phyloP scores from a whole-genome alignment of 2,329 filamentous ascomycete species.

The Cyclaneusma minus region DNA sequence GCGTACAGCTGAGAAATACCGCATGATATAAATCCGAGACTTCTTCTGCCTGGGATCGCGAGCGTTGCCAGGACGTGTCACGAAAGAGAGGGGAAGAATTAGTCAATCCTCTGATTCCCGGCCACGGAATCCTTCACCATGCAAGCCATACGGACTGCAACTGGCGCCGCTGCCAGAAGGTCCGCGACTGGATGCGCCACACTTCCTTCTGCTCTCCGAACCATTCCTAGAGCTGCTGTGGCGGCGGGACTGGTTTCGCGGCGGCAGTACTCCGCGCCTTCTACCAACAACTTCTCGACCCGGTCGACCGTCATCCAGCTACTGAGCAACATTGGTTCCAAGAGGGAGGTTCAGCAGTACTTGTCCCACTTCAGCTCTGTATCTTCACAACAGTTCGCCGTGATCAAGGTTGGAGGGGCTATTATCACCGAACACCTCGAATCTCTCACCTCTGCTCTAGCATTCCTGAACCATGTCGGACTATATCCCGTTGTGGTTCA shows the following conservation, averaged over 20 bases:
- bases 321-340: constrained; percentile 89
- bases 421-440: constrained; percentile 91
- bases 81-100: too few relatives aligned
- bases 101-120: too few relatives aligned
- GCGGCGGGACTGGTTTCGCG: constrained; percentile 11
- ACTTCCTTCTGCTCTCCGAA: constrained; percentile 11
- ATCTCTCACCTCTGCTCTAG: constrained; percentile 74
- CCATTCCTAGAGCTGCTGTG: constrained; percentile 14
- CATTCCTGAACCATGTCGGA: constrained; percentile 87
- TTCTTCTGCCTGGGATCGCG: constrained; percentile 11
- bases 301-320: constrained; percentile 76
- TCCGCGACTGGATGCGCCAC: constrained; percentile 12
- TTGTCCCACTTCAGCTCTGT: constrained; percentile 95
- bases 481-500: constrained; percentile 93
- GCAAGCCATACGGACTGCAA: constrained; percentile 18
- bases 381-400: constrained; percentile 90
- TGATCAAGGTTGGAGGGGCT: constrained; percentile 95
- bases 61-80: constrained; percentile 8
- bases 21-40: constrained; percentile 12
- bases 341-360: constrained; percentile 93
- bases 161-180: constrained; percentile 15
- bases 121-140: constrained; percentile 8
- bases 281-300: constrained; percentile 26
- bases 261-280: constrained; percentile 16
- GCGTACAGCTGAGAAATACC: too few relatives aligned